phyloP scores from a whole-genome alignment of 2,329 filamentous ascomycete species.

The Neofusicoccum cordaticola region DNA sequence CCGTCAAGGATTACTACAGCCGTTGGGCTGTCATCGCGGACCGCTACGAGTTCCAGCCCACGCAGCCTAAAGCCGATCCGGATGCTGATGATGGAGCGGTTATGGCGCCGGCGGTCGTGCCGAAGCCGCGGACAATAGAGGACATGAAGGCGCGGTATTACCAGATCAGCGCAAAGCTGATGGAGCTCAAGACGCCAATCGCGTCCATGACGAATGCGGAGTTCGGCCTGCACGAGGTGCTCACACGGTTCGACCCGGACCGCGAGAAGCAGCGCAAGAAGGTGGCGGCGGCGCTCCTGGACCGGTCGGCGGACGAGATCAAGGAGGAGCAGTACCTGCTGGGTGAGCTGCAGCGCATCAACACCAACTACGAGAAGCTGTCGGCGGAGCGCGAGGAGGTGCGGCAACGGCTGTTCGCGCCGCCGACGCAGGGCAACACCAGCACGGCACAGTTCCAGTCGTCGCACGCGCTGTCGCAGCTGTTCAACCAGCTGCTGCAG shows the following conservation, averaged over 20 bases:
- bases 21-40: conserved; percentile 92
- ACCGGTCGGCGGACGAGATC: conserved; percentile 80
- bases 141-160: conserved; percentile 92
- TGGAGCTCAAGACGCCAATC: conserved; percentile 40
- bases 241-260: conserved; percentile 79
- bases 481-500: conserved; percentile 78
- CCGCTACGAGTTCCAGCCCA: conserved; percentile 72
- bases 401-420: conserved; percentile 82
- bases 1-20: conserved; percentile 76
- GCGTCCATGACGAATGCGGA: conserved; percentile 76
- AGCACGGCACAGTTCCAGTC: conserved; percentile 63
- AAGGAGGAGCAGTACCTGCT: conserved; percentile 88
- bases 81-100: conserved; percentile 19
- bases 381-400: conserved; percentile 85
- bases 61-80: conserved; percentile 1
- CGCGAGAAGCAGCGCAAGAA: conserved; percentile 80
- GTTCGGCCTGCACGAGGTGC: conserved; percentile 77
- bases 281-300: conserved; percentile 75
- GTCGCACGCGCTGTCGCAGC: conserved; percentile 72
- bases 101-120: conserved; percentile 35
- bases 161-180: conserved; percentile 62
- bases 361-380: conserved; percentile 79
- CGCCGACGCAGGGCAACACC: conserved; percentile 58
- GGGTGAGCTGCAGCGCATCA: conserved; percentile 86
- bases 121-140: conserved; percentile 70